Evolutionary conservation across 2,329 filamentous ascomycete genomes (phyloP).

Genomic region (Alternaria angustiovoidea): DNA sequence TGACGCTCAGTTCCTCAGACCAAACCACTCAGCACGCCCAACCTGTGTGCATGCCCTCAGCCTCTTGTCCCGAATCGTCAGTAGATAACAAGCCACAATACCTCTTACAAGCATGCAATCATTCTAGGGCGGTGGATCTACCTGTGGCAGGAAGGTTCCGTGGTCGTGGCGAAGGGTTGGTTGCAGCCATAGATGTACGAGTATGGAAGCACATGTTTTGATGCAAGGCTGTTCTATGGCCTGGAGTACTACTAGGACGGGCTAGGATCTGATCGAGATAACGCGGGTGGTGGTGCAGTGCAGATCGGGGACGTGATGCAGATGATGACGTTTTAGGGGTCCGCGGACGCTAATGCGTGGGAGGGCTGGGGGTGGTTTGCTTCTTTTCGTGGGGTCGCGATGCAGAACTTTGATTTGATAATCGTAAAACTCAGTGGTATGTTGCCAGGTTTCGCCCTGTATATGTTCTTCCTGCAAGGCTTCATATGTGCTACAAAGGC

Average conservation of each 20-base stretch:
- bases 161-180: not conserved
- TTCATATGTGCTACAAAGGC: too few relatives aligned
- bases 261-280: not conserved
- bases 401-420: too few relatives aligned
- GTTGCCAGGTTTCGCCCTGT: too few relatives aligned
- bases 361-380: not conserved
- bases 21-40: not conserved
- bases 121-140: too few relatives aligned
- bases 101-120: not conserved
- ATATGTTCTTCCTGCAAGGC: too few relatives aligned
- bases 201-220: not conserved
- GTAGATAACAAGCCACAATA: not conserved
- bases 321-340: not conserved
- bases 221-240: not conserved
- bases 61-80: not conserved
- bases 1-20: not conserved
- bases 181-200: not conserved
- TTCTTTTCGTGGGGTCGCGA: too few relatives aligned
- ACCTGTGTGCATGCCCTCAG: not conserved
- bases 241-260: not conserved
- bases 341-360: not conserved
- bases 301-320: not conserved
- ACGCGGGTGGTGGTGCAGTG: not conserved
- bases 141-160: not conserved
- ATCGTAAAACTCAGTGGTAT: rapidly evolving